Percentiles rank a stretch among this genome's conserved stretches.
phyloP scores from a whole-genome alignment of 2,329 filamentous ascomycete species.

The Elsinoe arachidis region DNA sequence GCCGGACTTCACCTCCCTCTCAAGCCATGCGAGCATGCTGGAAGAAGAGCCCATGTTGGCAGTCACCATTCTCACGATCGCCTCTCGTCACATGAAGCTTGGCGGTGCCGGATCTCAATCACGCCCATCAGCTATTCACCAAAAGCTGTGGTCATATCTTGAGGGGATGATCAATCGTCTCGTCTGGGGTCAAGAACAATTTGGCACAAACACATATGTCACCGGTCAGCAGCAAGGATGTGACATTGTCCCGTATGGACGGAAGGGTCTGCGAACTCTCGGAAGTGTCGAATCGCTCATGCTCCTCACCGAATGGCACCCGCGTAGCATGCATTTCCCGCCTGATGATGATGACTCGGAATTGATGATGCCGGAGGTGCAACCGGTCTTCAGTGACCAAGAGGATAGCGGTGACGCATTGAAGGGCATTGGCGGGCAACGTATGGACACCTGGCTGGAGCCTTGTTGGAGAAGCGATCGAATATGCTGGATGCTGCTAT shows the following conservation, averaged over 20 bases:
- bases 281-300: conserved; percentile 92
- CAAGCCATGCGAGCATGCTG: conserved; percentile 68
- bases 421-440: conserved; percentile 64
- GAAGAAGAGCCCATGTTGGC: conserved; percentile 88
- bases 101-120: conserved; percentile 72
- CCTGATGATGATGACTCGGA: conserved; percentile 58
- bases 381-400: conserved; percentile 40
- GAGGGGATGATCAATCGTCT: conserved; percentile 92
- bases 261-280: conserved; percentile 70
- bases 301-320: conserved; percentile 95
- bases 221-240: conserved; percentile 59
- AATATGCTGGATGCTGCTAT: conserved; percentile 97
- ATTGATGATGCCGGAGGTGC: conserved; percentile 51
- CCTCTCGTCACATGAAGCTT: conserved; percentile 76
- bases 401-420: conserved; percentile 52
- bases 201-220: conserved; percentile 77
- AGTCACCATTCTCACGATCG: conserved; percentile 82
- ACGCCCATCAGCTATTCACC: conserved; percentile 83
- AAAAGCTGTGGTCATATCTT: conserved; percentile 90
- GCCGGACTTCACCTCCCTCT: conserved; percentile 77
- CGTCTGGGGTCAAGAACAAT: conserved; percentile 93
- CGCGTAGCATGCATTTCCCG: conserved; percentile 86
- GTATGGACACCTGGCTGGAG: conserved; percentile 93
- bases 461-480: conserved; percentile 84
- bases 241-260: conserved; percentile 51